Base-by-base conservation (phyloP, 2,329 filamentous ascomycete genomes). In the Microthyrium microscopicum region DNA sequence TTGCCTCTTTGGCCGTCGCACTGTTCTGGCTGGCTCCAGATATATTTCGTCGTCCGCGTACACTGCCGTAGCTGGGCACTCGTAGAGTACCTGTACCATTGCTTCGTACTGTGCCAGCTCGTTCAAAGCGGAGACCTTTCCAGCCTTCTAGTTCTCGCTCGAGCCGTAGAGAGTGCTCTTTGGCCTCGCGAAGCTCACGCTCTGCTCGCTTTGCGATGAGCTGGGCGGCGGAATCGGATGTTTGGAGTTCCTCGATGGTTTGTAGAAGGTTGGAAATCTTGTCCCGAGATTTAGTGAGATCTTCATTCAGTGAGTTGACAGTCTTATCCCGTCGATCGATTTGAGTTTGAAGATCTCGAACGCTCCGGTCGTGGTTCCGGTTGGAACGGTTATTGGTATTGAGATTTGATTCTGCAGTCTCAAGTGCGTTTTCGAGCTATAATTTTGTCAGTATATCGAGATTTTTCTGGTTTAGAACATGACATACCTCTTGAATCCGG, bases 281-380 rank as follows among this genome's bases (percentile, higher is more conserved):
- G 57, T 95, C 87, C 40, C 87, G 80, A 48, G 83, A 75, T 42
- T 87, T 80, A 43, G 66, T 64, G 37, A 93, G 69, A 47, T 95
- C 89, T 34, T 94, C 87, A 35, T 74, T 68, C 13, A 93, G 65
- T 49, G 89, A 77, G 4, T 64, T 50, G 46, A 85, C 83, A 45
- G 81, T 73, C 59, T 92, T 94, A 43, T 95, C 87, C 45, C 84
- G 82, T 45, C 89, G 81, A 30, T 93, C 84, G 43, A 98, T 79
- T 54, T 95, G 87, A 17, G 73, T 68, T 55, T 94, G 82, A 17
- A 95, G 69, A 54, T 95, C 89, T 55, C 89, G 89, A 48, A 95
- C 84, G 2, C 76, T 82, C 40, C 87, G 83, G 58, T 95, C 89
- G 18, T 94, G 77, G 50, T 91, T 93, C 46, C 89, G 84, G 16